These are phyloP conservation scores for Truncatella angustata DNA, from an alignment of 2,329 filamentous ascomycete species.

Conservation along the genomic window DNA sequence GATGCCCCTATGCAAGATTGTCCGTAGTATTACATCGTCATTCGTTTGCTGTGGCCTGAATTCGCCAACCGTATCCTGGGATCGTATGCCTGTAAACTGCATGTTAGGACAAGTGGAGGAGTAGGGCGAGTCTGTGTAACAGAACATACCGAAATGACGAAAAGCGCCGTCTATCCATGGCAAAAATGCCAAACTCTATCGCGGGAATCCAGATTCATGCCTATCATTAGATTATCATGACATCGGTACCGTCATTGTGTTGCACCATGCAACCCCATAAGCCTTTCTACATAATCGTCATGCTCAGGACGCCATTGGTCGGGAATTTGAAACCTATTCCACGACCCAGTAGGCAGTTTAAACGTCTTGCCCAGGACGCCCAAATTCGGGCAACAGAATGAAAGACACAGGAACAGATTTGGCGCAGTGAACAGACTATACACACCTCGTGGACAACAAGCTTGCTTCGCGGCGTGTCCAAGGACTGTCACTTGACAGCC, in stretches of 20 bases:
- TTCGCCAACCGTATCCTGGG: slow-evolving; percentile 21
- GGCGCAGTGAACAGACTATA: too few relatives aligned
- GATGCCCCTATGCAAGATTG: slow-evolving; percentile 14
- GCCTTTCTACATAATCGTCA: slow-evolving; percentile 36
- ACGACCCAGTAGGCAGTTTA: slow-evolving; percentile 2
- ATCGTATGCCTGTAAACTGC: slow-evolving; percentile 20
- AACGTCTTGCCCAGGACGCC: background rate
- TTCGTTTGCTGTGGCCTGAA: slow-evolving; percentile 11
- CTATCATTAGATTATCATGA: slow-evolving; percentile 6
- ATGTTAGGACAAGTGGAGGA: background rate
- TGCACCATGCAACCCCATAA: slow-evolving; percentile 14
- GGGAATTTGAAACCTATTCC: background rate
- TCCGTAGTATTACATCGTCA: slow-evolving; percentile 21
- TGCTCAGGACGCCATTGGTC: slow-evolving; percentile 37
- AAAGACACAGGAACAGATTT: too few relatives aligned
- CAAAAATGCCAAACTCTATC: background rate
- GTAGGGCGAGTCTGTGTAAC: background rate
- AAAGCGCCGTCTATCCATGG: slow-evolving; percentile 13
- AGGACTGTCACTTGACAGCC: too few relatives aligned
- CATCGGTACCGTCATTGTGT: slow-evolving; percentile 15
- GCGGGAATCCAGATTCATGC: slow-evolving; percentile 4
- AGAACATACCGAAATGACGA: slow-evolving; percentile 18
- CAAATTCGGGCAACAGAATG: too few relatives aligned
- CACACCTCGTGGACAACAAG: too few relatives aligned
- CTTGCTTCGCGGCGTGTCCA: too few relatives aligned